Conservation (phyloP, 1,139 yeast genomes). For the Debaryomycetaceae sp. region DNA sequence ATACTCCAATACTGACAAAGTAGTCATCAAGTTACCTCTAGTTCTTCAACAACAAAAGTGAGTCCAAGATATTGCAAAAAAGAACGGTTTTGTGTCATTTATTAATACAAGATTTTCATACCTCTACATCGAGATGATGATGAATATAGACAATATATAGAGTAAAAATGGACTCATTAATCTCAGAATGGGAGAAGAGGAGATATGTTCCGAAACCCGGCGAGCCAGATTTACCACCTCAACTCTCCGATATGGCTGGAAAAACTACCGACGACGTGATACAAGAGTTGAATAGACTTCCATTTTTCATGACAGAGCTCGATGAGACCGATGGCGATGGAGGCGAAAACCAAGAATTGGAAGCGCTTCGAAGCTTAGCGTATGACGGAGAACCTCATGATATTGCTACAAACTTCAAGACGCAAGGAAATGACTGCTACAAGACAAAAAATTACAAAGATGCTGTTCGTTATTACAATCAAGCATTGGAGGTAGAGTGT, state of each 20-base stretch:
- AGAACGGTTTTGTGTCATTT: neutral
- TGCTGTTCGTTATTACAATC: constrained; percentile 76
- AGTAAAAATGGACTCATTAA: constrained; percentile 13
- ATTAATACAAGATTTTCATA: neutral
- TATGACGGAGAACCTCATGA: constrained; percentile 96
- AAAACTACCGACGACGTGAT: constrained; percentile 75
- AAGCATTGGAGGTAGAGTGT: constrained; percentile 73
- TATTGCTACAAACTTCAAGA: constrained; percentile 82
- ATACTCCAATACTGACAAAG: constrained; percentile 25
- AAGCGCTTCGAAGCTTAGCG: constrained; percentile 87
- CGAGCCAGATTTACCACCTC: constrained; percentile 82
- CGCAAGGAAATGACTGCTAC: constrained; percentile 89
- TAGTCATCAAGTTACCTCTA: constrained; percentile 31
- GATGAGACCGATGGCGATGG: constrained; percentile 77
- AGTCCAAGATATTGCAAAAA: neutral
- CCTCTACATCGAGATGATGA: neutral
- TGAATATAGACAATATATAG: neutral
- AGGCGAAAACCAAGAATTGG: constrained; percentile 71
- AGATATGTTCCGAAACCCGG: constrained; percentile 71
- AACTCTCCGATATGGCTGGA: constrained; percentile 60
- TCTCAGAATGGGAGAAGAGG: constrained; percentile 52
- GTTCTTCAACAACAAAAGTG: constrained; percentile 16
- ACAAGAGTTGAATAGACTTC: constrained; percentile 76
- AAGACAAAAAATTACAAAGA: constrained; percentile 64
- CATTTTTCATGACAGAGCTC: constrained; percentile 89